Percentiles rank a stretch among this genome's conserved stretches.
phyloP scores from a whole-genome alignment of 306 rosid species.

The Begonia fuchsioides region DNA sequence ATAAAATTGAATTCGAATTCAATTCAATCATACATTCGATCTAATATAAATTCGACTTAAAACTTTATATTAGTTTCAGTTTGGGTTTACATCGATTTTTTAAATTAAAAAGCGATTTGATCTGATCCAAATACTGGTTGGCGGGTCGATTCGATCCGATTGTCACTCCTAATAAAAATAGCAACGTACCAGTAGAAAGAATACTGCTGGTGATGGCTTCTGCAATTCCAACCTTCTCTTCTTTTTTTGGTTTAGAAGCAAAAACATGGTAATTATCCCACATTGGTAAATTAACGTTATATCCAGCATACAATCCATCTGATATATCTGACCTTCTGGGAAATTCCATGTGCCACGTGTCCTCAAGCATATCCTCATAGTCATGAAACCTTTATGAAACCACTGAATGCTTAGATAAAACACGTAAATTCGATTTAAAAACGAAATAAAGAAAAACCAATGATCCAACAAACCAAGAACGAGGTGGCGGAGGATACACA shows the following conservation, averaged over 20 bases:
- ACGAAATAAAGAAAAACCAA: too few relatives aligned
- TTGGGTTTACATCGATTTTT: too few relatives aligned
- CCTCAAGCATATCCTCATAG: constrained; percentile 88
- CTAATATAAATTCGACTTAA: too few relatives aligned
- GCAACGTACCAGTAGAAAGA: constrained; percentile 60
- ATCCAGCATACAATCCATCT: constrained; percentile 49
- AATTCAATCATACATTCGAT: too few relatives aligned
- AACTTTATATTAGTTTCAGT: too few relatives aligned
- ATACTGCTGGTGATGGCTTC: constrained; percentile 85
- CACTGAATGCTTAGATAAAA: background rate
- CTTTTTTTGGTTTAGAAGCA: constrained; percentile 68
- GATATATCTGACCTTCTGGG: constrained; percentile 66
- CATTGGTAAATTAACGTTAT: constrained; percentile 58
- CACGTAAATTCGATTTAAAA: too few relatives aligned
- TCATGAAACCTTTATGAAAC: constrained; percentile 52
- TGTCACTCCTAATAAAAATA: constrained; percentile 9
- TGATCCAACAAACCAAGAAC: constrained; percentile 48
- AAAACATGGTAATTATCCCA: constrained; percentile 81
- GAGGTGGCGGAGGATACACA: constrained; percentile 90
- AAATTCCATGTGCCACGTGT: constrained; percentile 74
- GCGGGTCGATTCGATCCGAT: too few relatives aligned
- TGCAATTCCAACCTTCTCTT: constrained; percentile 86
- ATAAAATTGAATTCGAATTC: too few relatives aligned
- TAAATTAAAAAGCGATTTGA: too few relatives aligned
- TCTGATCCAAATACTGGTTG: too few relatives aligned